Conservation (phyloP, 176 grass and related monocot species). For the Secale cereale region DNA sequence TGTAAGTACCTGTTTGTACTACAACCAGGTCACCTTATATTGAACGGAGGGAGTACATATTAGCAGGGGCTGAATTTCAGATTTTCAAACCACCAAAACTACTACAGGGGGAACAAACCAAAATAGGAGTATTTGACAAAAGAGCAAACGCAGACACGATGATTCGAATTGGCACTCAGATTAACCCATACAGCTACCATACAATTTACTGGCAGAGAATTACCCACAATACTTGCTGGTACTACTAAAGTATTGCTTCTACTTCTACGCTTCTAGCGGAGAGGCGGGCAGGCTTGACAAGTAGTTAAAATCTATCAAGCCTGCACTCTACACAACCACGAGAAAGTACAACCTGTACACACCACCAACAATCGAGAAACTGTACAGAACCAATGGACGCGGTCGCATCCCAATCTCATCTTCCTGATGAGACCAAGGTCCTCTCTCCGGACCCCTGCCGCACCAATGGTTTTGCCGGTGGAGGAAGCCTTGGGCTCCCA, state of each 20-base stretch:
- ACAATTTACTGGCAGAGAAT: background rate
- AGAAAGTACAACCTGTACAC: conserved; percentile 41
- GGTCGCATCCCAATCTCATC: conserved; percentile 51
- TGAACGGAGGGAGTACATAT: no score
- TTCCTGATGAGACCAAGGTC: conserved; percentile 55
- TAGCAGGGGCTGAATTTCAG: background rate
- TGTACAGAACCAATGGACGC: conserved; percentile 36
- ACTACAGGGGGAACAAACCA: background rate
- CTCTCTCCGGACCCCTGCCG: conserved; percentile 46
- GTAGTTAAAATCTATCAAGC: conserved; percentile 45
- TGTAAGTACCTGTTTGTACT: no score
- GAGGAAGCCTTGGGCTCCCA: conserved; percentile 30
- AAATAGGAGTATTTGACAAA: background rate
- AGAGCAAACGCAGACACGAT: background rate
- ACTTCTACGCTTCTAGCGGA: conserved; percentile 29
- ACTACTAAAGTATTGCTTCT: conserved; percentile 20
- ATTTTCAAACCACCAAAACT: background rate
- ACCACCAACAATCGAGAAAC: conserved; percentile 38
- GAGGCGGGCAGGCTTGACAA: conserved; percentile 33
- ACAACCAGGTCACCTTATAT: no score
- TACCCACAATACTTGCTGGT: conserved; percentile 7
- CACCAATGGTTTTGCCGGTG: background rate
- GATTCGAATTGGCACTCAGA: conserved; percentile 4
- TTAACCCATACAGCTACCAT: conserved; percentile 18
- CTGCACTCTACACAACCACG: conserved; percentile 35